These are phyloP conservation scores for Arthromyces matolae DNA, from an alignment of 768 basidiomycete species.

Conservation along the genomic window DNA sequence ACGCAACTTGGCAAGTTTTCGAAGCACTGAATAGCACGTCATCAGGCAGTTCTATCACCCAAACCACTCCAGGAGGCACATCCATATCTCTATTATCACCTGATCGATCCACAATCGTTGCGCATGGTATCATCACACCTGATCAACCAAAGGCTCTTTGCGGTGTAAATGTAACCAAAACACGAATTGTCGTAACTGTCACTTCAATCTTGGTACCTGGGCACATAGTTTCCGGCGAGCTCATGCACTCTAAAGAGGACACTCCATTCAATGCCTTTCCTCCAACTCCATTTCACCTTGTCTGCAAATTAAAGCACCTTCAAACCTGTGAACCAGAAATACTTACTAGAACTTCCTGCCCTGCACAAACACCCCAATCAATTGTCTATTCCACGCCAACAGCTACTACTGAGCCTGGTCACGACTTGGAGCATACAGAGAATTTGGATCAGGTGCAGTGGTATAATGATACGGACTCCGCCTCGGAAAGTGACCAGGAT, in stretches of 20 bases:
- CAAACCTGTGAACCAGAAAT: background rate
- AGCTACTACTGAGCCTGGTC: background rate
- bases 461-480: background rate
- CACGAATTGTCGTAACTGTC: background rate
- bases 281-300: background rate
- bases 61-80: no score
- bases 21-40: no score
- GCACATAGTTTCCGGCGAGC: background rate
- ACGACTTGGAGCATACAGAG: background rate
- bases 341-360: background rate
- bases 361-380: background rate
- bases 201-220: background rate
- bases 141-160: background rate
- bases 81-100: no score
- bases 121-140: background rate
- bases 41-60: no score
- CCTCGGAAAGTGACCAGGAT: background rate
- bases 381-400: background rate
- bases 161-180: no score
- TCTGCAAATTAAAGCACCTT: background rate
- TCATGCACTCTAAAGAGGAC: background rate
- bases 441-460: no score
- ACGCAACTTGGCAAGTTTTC: constrained; percentile 15
- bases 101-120: background rate
- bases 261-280: background rate